These are phyloP conservation scores for Samsoniella hepiali DNA, from an alignment of 2,329 filamentous ascomycete species.

Conservation along the genomic window DNA sequence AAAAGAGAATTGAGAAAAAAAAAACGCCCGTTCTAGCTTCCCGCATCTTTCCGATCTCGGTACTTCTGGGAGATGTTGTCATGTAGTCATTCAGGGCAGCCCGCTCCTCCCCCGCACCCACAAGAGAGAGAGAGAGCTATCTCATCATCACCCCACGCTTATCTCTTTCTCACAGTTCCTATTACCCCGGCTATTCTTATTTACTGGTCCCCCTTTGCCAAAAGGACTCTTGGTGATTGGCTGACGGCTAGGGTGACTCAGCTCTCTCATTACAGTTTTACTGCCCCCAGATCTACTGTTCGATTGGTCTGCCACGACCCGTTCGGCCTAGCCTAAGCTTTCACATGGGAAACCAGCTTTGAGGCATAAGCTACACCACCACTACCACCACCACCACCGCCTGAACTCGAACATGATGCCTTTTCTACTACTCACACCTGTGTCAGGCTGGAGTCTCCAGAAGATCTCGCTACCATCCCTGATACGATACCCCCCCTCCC, in stretches of 20 bases:
- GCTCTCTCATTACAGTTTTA: neutral
- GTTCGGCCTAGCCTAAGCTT: neutral
- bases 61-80: neutral
- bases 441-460: neutral
- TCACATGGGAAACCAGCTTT: constrained; percentile 1
- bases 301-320: neutral
- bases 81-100: neutral
- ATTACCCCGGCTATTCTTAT: constrained; percentile 18
- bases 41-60: constrained; percentile 19
- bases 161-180: constrained; percentile 5
- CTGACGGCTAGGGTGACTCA: neutral
- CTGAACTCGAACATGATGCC: neutral
- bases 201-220: constrained; percentile 7
- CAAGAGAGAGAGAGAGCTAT: neutral
- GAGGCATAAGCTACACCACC: neutral
- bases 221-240: constrained; percentile 6
- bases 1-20: neutral
- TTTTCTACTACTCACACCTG: neutral
- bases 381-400: neutral
- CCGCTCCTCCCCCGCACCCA: neutral
- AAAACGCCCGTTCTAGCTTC: neutral
- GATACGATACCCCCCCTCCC: neutral
- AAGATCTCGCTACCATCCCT: constrained; percentile 2
- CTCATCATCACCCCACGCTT: constrained; percentile 15
- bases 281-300: neutral